These are phyloP conservation scores for Penicillium arizonense DNA, from an alignment of 495 filamentous ascomycete species.

Conservation along the genomic window DNA sequence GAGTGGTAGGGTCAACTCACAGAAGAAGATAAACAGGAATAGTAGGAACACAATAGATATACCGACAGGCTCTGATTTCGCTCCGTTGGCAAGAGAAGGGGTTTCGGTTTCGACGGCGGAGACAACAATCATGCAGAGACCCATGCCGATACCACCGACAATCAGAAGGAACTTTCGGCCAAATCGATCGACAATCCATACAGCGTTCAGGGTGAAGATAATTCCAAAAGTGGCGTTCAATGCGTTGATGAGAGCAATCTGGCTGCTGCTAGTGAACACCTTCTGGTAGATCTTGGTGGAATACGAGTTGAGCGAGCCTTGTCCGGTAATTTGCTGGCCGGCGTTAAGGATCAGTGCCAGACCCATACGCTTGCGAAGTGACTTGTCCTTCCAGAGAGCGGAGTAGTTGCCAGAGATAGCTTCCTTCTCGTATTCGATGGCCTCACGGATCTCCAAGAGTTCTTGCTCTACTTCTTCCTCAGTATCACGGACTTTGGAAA, in stretches of 20 bases:
- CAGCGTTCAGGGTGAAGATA: conserved; percentile 65
- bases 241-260: conserved; percentile 69
- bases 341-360: conserved; percentile 57
- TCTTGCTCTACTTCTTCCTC: conserved; percentile 60
- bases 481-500: conserved; percentile 52
- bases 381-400: conserved; percentile 61
- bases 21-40: conserved; percentile 68
- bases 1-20: conserved; percentile 25
- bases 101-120: conserved; percentile 62
- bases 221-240: conserved; percentile 66
- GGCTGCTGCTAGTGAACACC: conserved; percentile 49
- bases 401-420: conserved; percentile 55
- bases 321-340: conserved; percentile 61
- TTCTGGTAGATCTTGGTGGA: conserved; percentile 64
- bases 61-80: conserved; percentile 55
- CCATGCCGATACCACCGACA: conserved; percentile 69
- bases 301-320: conserved; percentile 63
- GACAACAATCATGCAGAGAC: conserved; percentile 64
- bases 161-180: conserved; percentile 70
- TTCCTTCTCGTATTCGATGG: conserved; percentile 61
- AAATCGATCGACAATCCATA: conserved; percentile 66
- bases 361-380: conserved; percentile 54
- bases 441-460: conserved; percentile 54
- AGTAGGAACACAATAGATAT: conserved; percentile 62
- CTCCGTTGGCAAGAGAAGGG: conserved; percentile 40